Base-by-base conservation (phyloP, 768 basidiomycete genomes). In the Pulveroboletus sp. region DNA sequence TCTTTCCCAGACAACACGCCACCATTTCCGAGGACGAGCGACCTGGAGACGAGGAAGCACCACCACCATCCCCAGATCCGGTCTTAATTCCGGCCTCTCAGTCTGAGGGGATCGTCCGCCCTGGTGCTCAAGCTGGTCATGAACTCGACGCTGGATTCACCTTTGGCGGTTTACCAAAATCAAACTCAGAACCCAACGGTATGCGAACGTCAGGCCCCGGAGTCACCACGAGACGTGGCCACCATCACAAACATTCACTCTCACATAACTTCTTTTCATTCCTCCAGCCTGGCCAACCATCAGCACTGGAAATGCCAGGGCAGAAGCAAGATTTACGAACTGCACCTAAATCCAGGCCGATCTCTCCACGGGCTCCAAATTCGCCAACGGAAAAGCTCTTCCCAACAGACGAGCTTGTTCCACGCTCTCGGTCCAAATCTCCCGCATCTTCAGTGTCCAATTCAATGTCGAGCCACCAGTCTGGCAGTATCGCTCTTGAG, bases 211-310 rank as follows among this genome's bases (percentile, higher is more conserved):
- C 61, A 5, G 15, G 41, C 51, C 36, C 55, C 32, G 48, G 65
- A 55, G 51, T 73, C 59, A 43, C 69, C 54, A 26, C 59, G 54
- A 56, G 58, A 63, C 64, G 86, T 36, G 90, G 89, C 0, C 90
- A 92, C 61, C 86, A 96, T 68, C 93, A 95, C 62, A 92, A 93
- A 67, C 93, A 95, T 67, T 95, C 92, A 0, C 68, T 93, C 10
- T 95, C 93, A 0, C 93, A 96, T 65, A 92, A 90, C 60, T 93
- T 96, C 69, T 95, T 95, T 70, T 93, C 92, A 0, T 96, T 96
- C 64, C 83, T 97, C 38, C 92, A 94, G 57, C 92, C 92, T 1
- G 83, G 82, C 8, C 57, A 51, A 39, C 37, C 17, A 9, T 47
- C 24, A 9, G 33, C 36, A 2, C 31, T 55, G 12, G 33, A 51